These are phyloP conservation scores for Extremus antarcticus DNA, from an alignment of 495 filamentous ascomycete species.

Conservation along the genomic window DNA sequence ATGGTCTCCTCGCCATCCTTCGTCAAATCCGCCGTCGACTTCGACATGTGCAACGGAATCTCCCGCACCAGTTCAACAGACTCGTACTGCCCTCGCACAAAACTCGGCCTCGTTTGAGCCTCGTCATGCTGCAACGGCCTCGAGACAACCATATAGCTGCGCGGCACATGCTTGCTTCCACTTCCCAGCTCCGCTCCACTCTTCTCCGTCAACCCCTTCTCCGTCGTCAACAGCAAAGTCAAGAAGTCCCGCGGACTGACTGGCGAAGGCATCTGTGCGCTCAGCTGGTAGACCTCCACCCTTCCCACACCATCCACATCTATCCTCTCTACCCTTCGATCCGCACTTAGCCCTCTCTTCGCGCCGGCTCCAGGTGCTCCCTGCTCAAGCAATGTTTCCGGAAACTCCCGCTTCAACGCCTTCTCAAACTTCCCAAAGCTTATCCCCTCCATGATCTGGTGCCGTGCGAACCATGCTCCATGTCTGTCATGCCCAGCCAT, in stretches of 20 bases:
- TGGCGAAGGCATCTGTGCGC: slow-evolving; percentile 81
- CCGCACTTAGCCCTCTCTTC: slow-evolving; percentile 74
- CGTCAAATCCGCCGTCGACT: slow-evolving; percentile 16
- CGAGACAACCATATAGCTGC: slow-evolving; percentile 78
- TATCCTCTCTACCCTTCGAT: slow-evolving; percentile 54
- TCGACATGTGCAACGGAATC: slow-evolving; percentile 41
- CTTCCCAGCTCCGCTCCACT: slow-evolving; percentile 15
- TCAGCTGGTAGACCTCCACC: slow-evolving; percentile 68
- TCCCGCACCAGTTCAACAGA: slow-evolving; percentile 87
- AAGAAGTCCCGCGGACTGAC: slow-evolving; percentile 84
- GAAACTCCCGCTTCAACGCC: slow-evolving; percentile 50
- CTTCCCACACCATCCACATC: slow-evolving; percentile 44
- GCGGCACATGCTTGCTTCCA: slow-evolving; percentile 28
- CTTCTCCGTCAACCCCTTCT: slow-evolving; percentile 25
- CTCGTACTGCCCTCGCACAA: slow-evolving; percentile 79
- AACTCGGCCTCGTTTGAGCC: slow-evolving; percentile 53
- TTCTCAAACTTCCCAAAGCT: slow-evolving; percentile 59
- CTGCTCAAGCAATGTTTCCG: slow-evolving; percentile 50
- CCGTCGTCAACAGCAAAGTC: slow-evolving; percentile 55
- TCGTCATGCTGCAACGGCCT: slow-evolving; percentile 69
- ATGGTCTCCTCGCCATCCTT: slow-evolving; percentile 9
- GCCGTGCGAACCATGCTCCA: slow-evolving; percentile 80
- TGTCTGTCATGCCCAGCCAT: slow-evolving; percentile 65
- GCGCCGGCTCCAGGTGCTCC: slow-evolving; percentile 53
- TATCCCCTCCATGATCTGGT: slow-evolving; percentile 70